These are phyloP conservation scores for Lachnellula hyalina DNA, from an alignment of 2,329 filamentous ascomycete genomes.

Conservation along the genomic window DNA sequence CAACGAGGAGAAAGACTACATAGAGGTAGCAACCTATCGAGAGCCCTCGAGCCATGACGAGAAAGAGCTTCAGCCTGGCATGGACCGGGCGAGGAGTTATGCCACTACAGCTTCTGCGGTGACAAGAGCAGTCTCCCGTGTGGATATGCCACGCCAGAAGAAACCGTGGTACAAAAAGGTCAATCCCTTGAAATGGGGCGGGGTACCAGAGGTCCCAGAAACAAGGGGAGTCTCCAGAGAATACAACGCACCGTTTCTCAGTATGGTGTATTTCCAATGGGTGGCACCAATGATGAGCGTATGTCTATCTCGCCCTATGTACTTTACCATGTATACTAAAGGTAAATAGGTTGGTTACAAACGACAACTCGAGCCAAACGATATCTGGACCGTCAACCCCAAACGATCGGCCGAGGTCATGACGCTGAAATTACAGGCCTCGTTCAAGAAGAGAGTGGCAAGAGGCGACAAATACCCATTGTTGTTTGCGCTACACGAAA, in stretches of 20 bases:
- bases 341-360: constrained; percentile 70
- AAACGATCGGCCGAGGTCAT: constrained; percentile 66
- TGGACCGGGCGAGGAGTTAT: constrained; percentile 45
- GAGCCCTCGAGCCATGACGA: constrained; percentile 15
- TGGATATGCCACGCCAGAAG: constrained; percentile 30
- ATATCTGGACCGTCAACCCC: constrained; percentile 87
- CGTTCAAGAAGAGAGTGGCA: constrained; percentile 64
- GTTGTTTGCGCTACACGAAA: constrained; percentile 77
- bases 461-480: constrained; percentile 69
- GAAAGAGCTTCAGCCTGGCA: constrained; percentile 26
- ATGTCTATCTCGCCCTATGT: constrained; percentile 30
- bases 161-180: constrained; percentile 59
- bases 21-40: constrained; percentile 10
- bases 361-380: constrained; percentile 73
- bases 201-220: constrained; percentile 49
- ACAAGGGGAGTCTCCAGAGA: constrained; percentile 57
- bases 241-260: constrained; percentile 68
- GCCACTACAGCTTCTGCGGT: constrained; percentile 49
- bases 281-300: constrained; percentile 81
- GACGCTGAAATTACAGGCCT: constrained; percentile 57
- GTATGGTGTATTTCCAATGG: constrained; percentile 79
- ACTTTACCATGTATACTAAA: constrained; percentile 15
- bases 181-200: constrained; percentile 58
- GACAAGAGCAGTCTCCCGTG: constrained; percentile 36
- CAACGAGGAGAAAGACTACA: constrained; percentile 14